phyloP scores from a whole-genome alignment of 306 rosid species.

The Potentilla sterilis region DNA sequence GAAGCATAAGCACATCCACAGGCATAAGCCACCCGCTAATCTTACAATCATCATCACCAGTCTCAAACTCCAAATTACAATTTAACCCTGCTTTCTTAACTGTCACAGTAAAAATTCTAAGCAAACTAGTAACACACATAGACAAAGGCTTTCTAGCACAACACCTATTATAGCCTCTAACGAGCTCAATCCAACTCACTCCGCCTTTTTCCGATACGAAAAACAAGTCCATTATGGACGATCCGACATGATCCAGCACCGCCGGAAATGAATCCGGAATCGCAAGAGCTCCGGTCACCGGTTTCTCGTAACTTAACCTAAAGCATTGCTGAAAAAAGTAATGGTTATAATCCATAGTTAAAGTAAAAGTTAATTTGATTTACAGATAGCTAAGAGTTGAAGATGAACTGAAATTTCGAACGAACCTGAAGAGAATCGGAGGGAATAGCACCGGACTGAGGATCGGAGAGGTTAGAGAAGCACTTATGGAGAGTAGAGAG shows the following conservation, averaged over 20 bases:
- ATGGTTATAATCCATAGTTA: neutral
- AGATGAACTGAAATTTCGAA: neutral
- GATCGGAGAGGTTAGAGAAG: constrained; percentile 61
- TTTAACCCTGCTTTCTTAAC: constrained; percentile 30
- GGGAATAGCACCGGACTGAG: constrained; percentile 53
- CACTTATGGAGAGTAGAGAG: constrained; percentile 68
- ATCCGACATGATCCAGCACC: constrained; percentile 60
- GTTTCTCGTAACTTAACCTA: constrained; percentile 36
- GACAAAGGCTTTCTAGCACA: constrained; percentile 66
- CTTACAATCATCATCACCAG: constrained; percentile 60
- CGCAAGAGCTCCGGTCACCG: constrained; percentile 24
- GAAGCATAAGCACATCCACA: constrained; percentile 50
- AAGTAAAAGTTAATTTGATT: neutral
- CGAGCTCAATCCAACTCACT: constrained; percentile 70
- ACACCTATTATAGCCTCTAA: constrained; percentile 68
- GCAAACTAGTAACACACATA: constrained; percentile 42
- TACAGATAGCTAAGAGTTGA: neutral
- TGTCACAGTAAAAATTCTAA: constrained; percentile 46
- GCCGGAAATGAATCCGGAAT: constrained; percentile 44
- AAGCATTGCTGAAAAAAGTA: constrained; percentile 60
- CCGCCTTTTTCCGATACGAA: constrained; percentile 54
- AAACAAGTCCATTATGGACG: constrained; percentile 53
- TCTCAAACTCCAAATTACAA: constrained; percentile 54
- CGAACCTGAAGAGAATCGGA: constrained; percentile 45
- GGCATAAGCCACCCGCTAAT: constrained; percentile 60